Base-by-base conservation (phyloP, 768 basidiomycete species). In the Tylopilus intermedius region DNA sequence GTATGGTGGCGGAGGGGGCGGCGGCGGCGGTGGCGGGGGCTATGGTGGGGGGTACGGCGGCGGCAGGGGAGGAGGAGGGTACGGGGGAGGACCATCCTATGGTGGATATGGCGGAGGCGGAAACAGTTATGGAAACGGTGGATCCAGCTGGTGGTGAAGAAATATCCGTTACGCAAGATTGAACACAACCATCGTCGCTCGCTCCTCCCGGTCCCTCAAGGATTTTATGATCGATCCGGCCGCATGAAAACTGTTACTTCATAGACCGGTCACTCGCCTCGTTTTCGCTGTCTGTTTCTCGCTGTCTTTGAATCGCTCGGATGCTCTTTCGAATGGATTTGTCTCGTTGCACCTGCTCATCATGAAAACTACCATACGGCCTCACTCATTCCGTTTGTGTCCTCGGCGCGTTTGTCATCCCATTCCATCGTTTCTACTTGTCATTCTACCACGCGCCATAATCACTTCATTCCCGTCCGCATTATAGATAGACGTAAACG, bases 271-370 rank as follows among this genome's bases (percentile, higher is more conserved):
- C 51, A 33, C 49, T 50, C 27, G 49, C 57, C 49, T 54, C 49
- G 47, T 56, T 60, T 51, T 59, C 58, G 58, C 58, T 61, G 14
- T 61, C 60, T 55, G 55, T 63, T 61, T 65, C 53, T 66, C 64
- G 61, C 60, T 65, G 59, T 61, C 61, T 67, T 62, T 64, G 62
- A 66, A 70, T 65, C 62, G 26, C 59, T 64, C 67, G 72, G 70
- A 77, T 83, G 79, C 82, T 83, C 79, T 81, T 78, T 75, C 70
- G 64, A 74, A 69, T 72, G 71, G 72, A 74, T 74, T 74, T 72
- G 76, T 80, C 79, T 76, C 76, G 76, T 77, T 76, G 72, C 72
- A 73, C 67, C 72, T 72, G 72, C 76, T 75, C 76, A 73, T 74
- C 57, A 67, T 72, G 69, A 71, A 68, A 70, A 70, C 66, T 66